Evolutionary conservation across 2,329 filamentous ascomycete genomes (phyloP), one percentile per base, ranked within the genome.

Genomic region (Ophiostoma pallidulum): DNA sequence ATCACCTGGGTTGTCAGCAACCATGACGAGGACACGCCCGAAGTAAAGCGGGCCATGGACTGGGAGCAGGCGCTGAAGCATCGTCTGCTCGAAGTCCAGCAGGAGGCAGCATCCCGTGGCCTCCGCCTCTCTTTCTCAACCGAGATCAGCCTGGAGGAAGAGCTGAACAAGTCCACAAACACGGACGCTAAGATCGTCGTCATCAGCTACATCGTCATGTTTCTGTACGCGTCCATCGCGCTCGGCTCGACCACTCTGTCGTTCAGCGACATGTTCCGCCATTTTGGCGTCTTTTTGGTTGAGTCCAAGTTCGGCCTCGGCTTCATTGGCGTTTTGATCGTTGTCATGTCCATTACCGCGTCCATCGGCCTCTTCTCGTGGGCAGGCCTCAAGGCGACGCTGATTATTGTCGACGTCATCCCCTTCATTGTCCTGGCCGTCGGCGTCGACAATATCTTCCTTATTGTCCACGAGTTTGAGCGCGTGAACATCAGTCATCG

Each of bases 151-250:
- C 70, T 98, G 52, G 91, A 97, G 62, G 78, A 96, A 62, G 92
- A 98, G 61, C 74, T 98, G 49, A 98, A 96, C 71, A 95, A 97
- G 67, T 94, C 89, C 32, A 96, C 89, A 42, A 98, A 98, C 64
- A 97, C 92, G 0, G 92, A 98, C 64, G 94, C 91, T 38, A 96
- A 91, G 64, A 98, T 98, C 58, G 81, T 98, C 20, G 80, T 91
- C 46, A 84, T 98, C 66, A 97, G 91, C 72, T 98, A 98, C 67
- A 75, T 97, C 54, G 87, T 96, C 69, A 98, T 98, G 92, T 98
- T 98, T 66, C 68, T 98, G 53, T 98, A 98, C 61, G 92, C 90
- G 4, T 97, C 91, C 6, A 68, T 98, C 45, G 90, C 92, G 0
- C 73, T 98, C 0, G 92, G 92, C 1, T 95, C 90, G 1, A 92